A percentile compares a stretch with the other conserved stretches of the same genome.
Conservation (phyloP, 2,329 filamentous ascomycete genomes). For the Phialocephala subalpina region DNA sequence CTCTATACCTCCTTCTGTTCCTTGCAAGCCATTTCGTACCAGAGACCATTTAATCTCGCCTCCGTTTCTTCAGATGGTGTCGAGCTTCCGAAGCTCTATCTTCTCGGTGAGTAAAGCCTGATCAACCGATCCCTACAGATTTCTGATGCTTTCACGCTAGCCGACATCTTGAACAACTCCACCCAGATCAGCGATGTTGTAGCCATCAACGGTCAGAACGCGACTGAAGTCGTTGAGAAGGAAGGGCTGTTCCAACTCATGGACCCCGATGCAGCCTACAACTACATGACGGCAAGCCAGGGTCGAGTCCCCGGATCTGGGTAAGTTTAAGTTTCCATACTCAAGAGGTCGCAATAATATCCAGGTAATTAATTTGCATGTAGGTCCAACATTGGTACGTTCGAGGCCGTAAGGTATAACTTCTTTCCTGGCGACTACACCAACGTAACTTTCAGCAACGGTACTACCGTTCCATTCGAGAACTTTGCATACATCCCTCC, state of each 20-base stretch:
- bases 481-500: slow-evolving; percentile 11
- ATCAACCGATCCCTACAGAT: too few species aligned
- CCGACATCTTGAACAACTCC: slow-evolving; percentile 2
- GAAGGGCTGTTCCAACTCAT: neutral
- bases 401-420: neutral
- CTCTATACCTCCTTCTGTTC: slow-evolving; percentile 12
- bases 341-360: neutral
- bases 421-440: slow-evolving; percentile 17
- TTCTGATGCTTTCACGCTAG: neutral
- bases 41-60: slow-evolving; percentile 8
- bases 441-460: slow-evolving; percentile 25
- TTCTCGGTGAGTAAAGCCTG: neutral
- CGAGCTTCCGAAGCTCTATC: slow-evolving; percentile 8
- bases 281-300: slow-evolving; percentile 7
- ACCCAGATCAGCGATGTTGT: neutral
- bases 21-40: slow-evolving; percentile 5
- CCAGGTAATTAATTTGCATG: neutral
- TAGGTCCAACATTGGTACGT: neutral
- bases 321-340: neutral
- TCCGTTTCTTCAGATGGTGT: slow-evolving; percentile 21
- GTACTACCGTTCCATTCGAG: slow-evolving; percentile 3
- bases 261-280: slow-evolving; percentile 22
- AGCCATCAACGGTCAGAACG: slow-evolving; percentile 16
- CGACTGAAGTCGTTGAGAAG: slow-evolving; percentile 7
- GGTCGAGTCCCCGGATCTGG: slow-evolving; percentile 6